Evolutionary conservation across 495 filamentous ascomycete species (phyloP).

Genomic region (Talaromyces borbonicus): DNA sequence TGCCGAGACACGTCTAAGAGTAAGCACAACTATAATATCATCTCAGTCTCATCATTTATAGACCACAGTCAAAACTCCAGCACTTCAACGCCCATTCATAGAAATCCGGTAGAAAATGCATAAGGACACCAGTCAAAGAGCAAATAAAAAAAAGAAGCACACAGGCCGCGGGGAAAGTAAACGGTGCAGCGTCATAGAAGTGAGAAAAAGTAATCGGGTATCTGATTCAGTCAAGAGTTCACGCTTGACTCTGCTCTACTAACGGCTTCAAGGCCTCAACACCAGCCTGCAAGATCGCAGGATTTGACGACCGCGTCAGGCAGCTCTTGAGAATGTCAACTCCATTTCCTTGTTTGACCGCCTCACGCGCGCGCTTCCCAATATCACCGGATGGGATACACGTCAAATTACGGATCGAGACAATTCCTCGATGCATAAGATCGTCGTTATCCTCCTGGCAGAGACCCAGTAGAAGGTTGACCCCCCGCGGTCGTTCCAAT

Average conservation of each 20-base stretch:
- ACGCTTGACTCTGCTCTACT: conserved; percentile 25
- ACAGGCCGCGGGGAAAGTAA: not conserved
- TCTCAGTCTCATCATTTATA: conserved; percentile 1
- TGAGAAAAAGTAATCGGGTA: not conserved
- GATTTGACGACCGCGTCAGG: conserved; percentile 51
- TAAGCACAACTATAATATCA: not conserved
- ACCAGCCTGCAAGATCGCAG: conserved; percentile 53
- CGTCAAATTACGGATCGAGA: conserved; percentile 51
- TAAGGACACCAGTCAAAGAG: conserved; percentile 8
- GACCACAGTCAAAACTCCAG: not conserved
- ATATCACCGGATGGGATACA: conserved; percentile 32
- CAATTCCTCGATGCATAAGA: conserved; percentile 66
- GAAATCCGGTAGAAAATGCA: conserved; percentile 3
- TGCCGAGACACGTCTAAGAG: conserved; percentile 1
- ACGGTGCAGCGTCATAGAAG: too few species aligned
- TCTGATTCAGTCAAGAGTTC: not conserved
- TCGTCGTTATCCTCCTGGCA: conserved; percentile 69
- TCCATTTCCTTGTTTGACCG: conserved; percentile 36
- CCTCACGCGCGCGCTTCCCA: conserved; percentile 27
- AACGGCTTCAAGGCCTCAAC: conserved; percentile 54
- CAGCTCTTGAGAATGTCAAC: conserved; percentile 52
- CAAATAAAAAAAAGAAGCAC: not conserved
- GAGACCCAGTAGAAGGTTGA: conserved; percentile 59
- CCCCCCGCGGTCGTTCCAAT: conserved; percentile 55
- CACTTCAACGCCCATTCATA: conserved; percentile 2